Percentiles rank a stretch among this genome's conserved stretches.
Conservation (phyloP, 2,329 filamentous ascomycete species). For the Rhynchosporium graminicola region DNA sequence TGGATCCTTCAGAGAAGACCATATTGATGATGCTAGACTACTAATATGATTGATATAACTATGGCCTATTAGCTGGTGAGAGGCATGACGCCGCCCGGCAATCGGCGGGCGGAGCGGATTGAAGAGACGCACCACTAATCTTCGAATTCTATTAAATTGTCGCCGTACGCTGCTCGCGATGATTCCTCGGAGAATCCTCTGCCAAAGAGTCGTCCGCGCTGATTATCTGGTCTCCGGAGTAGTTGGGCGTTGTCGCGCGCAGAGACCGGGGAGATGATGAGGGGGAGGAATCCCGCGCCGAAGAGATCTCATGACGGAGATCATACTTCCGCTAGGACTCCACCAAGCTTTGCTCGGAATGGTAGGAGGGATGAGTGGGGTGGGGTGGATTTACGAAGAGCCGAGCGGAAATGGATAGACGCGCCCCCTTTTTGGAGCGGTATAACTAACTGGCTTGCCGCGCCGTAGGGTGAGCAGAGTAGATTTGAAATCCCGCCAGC, state of each 20-base stretch:
- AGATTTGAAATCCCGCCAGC: too few relatives aligned
- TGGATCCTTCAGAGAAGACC: not conserved
- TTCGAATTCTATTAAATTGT: not conserved
- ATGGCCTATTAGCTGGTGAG: not conserved
- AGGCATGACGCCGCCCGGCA: not conserved
- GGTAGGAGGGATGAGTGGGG: not conserved
- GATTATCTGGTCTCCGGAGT: not conserved
- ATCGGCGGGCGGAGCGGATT: not conserved
- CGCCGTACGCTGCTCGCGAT: not conserved
- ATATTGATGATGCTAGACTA: not conserved
- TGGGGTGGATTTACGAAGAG: not conserved
- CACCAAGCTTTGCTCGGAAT: not conserved
- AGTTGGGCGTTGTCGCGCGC: not conserved
- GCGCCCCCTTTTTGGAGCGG: too few relatives aligned
- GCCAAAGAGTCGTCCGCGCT: not conserved
- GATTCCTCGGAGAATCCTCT: not conserved
- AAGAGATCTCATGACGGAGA: not conserved
- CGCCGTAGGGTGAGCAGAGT: too few relatives aligned
- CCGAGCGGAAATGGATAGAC: too few relatives aligned
- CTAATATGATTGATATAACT: not conserved
- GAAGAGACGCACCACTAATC: not conserved
- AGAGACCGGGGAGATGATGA: not conserved
- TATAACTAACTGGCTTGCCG: too few relatives aligned
- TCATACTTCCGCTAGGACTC: not conserved
- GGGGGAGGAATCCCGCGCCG: not conserved